Base-by-base conservation (phyloP, 768 basidiomycete genomes). In the Mycena capillaripes region DNA sequence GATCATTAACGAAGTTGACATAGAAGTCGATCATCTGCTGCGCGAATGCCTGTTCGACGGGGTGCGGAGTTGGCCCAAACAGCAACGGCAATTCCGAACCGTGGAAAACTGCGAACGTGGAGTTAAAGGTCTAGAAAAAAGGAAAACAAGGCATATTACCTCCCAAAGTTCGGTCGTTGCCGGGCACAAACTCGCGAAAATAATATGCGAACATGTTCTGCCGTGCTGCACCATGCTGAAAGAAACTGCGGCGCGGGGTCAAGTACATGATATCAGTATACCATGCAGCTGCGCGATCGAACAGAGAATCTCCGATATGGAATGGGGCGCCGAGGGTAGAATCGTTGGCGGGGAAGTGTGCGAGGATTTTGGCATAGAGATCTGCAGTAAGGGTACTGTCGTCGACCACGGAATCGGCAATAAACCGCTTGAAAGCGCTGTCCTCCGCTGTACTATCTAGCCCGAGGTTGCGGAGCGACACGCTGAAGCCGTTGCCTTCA, bases 221-320 rank as follows among this genome's bases (percentile, higher is more conserved):
- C 34, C 82, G 70, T 0, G 82, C 71, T 4, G 89, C 84, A 0
- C 85, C 89, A 46, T 86, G 81, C 29, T 86, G 80, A 69, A 89
- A 87, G 66, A 90, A 88, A 46, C 86, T 80, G 42, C 90, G 81
- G 32, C 89, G 76, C 0, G 88, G 84, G 0, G 86, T 82, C 30
- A 91, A 79, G 77, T 84, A 92, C 88, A 90, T 90, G 64, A 84
- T 81, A 72, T 88, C 89, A 1, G 88, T 88, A 72, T 91, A 92
- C 87, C 88, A 92, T 0, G 89, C 82, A 53, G 80, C 87, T 0
- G 84, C 87, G 46, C 90, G 79, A 74, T 91, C 90, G 66, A 89
- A 91, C 8, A 91, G 81, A 17, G 86, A 87, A 76, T 91, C 89
- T 0, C 90, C 90, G 0, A 89, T 91, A 66, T 87, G 86, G 81